Evolutionary conservation across 176 grass and related monocot species (phyloP).

Genomic region (Melocanna baccifera): DNA sequence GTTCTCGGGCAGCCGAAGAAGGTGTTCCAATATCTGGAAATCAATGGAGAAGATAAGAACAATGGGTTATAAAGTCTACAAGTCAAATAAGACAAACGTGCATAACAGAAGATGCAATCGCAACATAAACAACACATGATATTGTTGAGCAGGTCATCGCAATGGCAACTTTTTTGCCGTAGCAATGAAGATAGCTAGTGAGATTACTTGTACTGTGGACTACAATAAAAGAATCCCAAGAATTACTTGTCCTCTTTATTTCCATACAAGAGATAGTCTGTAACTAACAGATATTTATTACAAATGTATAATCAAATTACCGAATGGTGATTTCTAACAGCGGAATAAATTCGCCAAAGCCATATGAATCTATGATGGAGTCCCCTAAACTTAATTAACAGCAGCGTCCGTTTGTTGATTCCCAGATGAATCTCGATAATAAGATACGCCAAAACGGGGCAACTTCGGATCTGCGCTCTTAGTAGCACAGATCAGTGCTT

Average conservation of each 20-base stretch:
- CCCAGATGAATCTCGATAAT: not conserved
- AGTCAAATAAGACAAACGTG: not conserved
- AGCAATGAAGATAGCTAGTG: not conserved
- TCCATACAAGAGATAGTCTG: not conserved
- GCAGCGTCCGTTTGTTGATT: not conserved
- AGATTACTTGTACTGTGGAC: not conserved
- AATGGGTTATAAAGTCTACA: not conserved
- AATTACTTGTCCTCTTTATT: not conserved
- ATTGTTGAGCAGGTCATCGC: not conserved
- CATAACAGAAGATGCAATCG: not conserved
- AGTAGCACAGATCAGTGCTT: not conserved
- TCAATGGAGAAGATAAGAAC: not conserved
- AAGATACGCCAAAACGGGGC: not conserved
- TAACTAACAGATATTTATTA: not conserved
- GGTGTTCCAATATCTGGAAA: constrained; percentile 77
- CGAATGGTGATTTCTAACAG: not conserved
- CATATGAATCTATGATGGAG: not conserved
- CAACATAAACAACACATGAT: not conserved
- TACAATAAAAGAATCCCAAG: not conserved
- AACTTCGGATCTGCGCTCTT: constrained; percentile 28
- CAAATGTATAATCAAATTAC: not conserved
- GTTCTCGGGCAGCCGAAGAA: constrained; percentile 78
- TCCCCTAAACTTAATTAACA: not conserved
- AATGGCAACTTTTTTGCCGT: not conserved
- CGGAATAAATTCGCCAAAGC: not conserved